These are phyloP conservation scores for Mucor circinelloides DNA, from an alignment of 371 early-diverging fungal species.

Conservation along the genomic window DNA sequence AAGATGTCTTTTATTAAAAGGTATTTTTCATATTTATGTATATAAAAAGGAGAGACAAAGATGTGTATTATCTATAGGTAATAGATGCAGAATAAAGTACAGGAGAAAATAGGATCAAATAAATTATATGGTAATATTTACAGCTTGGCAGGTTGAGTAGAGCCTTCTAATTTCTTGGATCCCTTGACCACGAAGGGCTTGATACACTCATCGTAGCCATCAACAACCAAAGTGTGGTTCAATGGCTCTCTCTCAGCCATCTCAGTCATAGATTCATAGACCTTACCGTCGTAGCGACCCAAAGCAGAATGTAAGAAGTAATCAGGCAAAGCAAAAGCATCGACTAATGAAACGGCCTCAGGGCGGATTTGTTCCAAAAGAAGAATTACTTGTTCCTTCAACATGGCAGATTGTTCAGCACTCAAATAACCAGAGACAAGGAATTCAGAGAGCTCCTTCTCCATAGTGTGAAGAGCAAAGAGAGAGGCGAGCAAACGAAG, in stretches of 20 bases:
- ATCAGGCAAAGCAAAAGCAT: constrained; percentile 80
- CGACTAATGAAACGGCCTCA: constrained; percentile 74
- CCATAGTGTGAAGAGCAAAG: constrained; percentile 66
- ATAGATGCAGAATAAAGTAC: background rate
- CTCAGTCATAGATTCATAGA: constrained; percentile 71
- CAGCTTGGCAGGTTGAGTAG: constrained; percentile 20
- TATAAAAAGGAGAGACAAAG: background rate
- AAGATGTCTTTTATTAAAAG: background rate
- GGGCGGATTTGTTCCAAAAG: constrained; percentile 65
- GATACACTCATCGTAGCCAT: constrained; percentile 60
- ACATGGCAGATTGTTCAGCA: constrained; percentile 53
- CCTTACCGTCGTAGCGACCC: constrained; percentile 74
- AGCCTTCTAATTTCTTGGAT: background rate
- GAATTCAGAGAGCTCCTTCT: constrained; percentile 68
- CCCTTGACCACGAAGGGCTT: constrained; percentile 51
- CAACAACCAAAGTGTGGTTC: constrained; percentile 59
- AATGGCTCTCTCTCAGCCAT: constrained; percentile 76
- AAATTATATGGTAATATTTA: constrained; percentile 11
- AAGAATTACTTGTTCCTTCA: constrained; percentile 51
- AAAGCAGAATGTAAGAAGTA: constrained; percentile 77
- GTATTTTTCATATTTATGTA: background rate
- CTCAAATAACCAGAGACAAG: constrained; percentile 53
- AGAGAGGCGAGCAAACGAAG: constrained; percentile 41
- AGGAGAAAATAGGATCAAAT: background rate
- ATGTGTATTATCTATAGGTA: background rate